Evolutionary conservation across 768 basidiomycete species (phyloP).

Genomic region (Suillus americanus): DNA sequence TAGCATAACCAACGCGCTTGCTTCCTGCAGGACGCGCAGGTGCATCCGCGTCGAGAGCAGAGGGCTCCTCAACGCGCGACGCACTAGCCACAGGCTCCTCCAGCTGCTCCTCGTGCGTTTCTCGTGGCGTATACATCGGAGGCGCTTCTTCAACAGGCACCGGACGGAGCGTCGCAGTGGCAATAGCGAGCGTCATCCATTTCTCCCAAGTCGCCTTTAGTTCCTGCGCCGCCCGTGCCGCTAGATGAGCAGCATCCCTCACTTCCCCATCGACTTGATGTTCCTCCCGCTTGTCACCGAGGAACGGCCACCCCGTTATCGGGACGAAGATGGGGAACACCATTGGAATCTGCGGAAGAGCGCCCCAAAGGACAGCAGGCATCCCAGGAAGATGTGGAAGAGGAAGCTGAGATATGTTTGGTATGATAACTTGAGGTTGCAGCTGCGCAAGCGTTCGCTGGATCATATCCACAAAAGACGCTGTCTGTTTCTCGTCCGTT

Average conservation of each 20-base stretch:
- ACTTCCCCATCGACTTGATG: conserved; percentile 28
- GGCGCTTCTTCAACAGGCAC: conserved; percentile 55
- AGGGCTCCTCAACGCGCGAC: background rate
- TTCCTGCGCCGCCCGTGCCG: conserved; percentile 55
- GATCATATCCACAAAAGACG: conserved; percentile 66
- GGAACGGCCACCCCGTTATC: conserved; percentile 62
- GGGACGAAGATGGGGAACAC: conserved; percentile 82
- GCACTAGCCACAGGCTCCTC: conserved; percentile 16
- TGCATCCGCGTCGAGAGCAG: conserved; percentile 12
- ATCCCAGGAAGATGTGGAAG: conserved; percentile 67
- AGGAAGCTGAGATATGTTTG: conserved; percentile 47
- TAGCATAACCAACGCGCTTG: conserved; percentile 48
- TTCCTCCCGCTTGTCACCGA: conserved; percentile 48
- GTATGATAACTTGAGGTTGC: conserved; percentile 58
- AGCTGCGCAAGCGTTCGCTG: conserved; percentile 68
- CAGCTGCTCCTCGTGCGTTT: conserved; percentile 22
- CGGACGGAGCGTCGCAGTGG: conserved; percentile 45
- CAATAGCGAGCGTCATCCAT: conserved; percentile 59
- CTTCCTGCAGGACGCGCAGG: conserved; percentile 33
- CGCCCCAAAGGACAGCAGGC: conserved; percentile 60
- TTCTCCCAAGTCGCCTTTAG: conserved; percentile 75
- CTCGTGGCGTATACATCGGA: conserved; percentile 71
- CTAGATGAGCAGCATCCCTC: conserved; percentile 34
- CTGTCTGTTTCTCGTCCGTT: conserved; percentile 38
- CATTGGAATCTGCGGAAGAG: conserved; percentile 66